Percentiles rank a stretch among this genome's conserved stretches.
Evolutionary conservation across 1,284 basidiomycete genomes (phyloP).

Genomic region (Afroboletus lepidellus): DNA sequence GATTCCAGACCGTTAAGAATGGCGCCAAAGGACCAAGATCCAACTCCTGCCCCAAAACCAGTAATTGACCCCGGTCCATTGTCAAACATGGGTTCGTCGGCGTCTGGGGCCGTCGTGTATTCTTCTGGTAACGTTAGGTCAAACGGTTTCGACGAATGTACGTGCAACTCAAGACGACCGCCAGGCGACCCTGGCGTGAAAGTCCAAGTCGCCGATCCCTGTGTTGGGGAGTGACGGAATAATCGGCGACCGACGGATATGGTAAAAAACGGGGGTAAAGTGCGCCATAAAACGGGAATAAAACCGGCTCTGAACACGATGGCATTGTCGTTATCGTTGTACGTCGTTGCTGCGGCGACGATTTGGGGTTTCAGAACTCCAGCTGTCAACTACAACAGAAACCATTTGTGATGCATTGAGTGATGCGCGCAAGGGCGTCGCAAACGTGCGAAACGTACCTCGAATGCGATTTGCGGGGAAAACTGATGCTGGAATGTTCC

Average conservation of each 20-base stretch:
- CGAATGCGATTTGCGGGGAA: conserved; percentile 50
- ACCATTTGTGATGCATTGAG: conserved; percentile 7
- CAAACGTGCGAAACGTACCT: conserved; percentile 38
- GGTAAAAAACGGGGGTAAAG: conserved; percentile 32
- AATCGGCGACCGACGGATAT: conserved; percentile 34
- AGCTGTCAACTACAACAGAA: conserved; percentile 29
- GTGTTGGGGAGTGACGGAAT: conserved; percentile 32
- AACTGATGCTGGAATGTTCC: conserved; percentile 66
- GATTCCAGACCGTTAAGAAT: conserved; percentile 31
- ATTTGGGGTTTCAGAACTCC: conserved; percentile 38
- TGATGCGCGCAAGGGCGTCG: conserved; percentile 22
- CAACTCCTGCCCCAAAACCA: conserved; percentile 32
- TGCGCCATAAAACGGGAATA: conserved; percentile 28
- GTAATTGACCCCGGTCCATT: conserved; percentile 32
- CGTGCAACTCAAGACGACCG: conserved; percentile 29
- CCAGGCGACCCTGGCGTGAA: conserved; percentile 24
- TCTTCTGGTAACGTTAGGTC: conserved; percentile 32
- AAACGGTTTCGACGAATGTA: conserved; percentile 34
- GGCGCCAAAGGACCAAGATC: conserved; percentile 34
- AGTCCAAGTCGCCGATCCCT: conserved; percentile 30
- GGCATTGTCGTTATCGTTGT: conserved; percentile 33
- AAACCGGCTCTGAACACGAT: conserved; percentile 26
- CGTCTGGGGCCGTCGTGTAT: conserved; percentile 14
- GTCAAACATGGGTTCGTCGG: conserved; percentile 22
- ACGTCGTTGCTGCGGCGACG: conserved; percentile 39